Conservation (phyloP, 352 stramenopile species). For the Phytophthora quininea region DNA sequence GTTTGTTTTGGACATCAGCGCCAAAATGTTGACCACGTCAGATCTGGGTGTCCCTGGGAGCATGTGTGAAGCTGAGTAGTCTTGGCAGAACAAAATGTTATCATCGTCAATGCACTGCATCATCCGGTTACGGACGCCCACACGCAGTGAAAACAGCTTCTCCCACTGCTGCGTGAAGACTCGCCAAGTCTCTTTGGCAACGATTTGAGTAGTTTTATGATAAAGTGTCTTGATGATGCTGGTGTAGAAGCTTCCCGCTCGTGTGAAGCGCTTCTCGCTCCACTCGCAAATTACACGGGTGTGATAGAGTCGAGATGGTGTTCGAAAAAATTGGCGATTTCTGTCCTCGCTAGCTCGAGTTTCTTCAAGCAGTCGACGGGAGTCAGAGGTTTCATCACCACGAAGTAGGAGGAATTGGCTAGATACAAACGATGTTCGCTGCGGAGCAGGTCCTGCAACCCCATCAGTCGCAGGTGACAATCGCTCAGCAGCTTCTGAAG, state of each 20-base stretch:
- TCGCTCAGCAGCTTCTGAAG: neutral
- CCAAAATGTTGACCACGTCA: neutral
- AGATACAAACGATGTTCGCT: slow-evolving; percentile 11
- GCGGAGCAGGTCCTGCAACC: slow-evolving; percentile 2
- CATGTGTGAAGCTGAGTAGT: neutral
- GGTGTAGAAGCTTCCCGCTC: slow-evolving; percentile 2
- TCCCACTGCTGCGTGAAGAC: slow-evolving; percentile 23
- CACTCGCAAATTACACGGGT: slow-evolving; percentile 5
- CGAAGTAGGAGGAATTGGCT: slow-evolving; percentile 1
- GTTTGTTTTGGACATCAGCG: neutral
- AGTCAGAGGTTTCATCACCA: slow-evolving; percentile 4
- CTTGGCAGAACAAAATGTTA: slow-evolving; percentile 37
- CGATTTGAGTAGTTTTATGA: neutral
- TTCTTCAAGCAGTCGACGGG: neutral
- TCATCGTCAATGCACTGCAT: slow-evolving; percentile 40
- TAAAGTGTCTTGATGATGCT: slow-evolving; percentile 3
- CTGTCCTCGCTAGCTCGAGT: neutral
- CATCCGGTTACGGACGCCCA: slow-evolving; percentile 27
- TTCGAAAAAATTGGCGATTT: neutral
- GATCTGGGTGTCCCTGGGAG: neutral
- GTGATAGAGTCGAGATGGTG: neutral
- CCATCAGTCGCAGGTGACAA: neutral
- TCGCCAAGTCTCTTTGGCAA: neutral
- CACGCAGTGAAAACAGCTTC: slow-evolving; percentile 25
- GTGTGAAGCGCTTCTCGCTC: neutral